A percentile compares a stretch with the other conserved stretches of the same genome.
These are phyloP conservation scores for Trifolium subterraneum DNA, from an alignment of 306 rosid species.

Conservation along the genomic window DNA sequence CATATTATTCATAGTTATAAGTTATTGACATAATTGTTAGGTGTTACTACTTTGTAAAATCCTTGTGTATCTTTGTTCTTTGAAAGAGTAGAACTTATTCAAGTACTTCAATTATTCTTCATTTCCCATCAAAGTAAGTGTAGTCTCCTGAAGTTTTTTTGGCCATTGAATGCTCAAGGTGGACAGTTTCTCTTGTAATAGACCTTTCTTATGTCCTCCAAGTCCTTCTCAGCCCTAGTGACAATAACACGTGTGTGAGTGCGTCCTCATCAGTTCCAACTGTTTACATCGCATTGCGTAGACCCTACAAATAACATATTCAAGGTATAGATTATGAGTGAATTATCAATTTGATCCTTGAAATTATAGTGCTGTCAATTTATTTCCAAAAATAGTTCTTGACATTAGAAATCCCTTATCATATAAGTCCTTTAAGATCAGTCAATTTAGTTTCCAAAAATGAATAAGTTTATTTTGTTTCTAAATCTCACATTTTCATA, in stretches of 20 bases:
- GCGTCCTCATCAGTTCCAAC: slow-evolving; percentile 74
- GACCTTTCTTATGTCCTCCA: slow-evolving; percentile 65
- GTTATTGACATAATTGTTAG: neutral
- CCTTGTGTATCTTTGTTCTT: too few species aligned
- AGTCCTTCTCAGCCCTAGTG: slow-evolving; percentile 79
- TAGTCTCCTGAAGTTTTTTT: slow-evolving; percentile 78
- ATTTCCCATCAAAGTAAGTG: slow-evolving; percentile 69
- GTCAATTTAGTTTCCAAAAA: neutral
- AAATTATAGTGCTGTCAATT: neutral
- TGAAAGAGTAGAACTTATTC: neutral
- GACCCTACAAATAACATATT: slow-evolving; percentile 49
- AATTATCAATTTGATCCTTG: neutral
- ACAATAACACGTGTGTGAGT: slow-evolving; percentile 79
- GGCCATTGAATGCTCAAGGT: slow-evolving; percentile 68
- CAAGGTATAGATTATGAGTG: neutral
- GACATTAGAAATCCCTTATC: neutral
- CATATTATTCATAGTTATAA: slow-evolving; percentile 2
- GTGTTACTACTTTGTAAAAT: neutral
- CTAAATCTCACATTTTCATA: slow-evolving; percentile 72
- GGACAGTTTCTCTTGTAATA: slow-evolving; percentile 78
- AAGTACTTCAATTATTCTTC: slow-evolving; percentile 37
- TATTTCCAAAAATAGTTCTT: neutral
- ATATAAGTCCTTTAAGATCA: neutral
- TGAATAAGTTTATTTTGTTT: neutral
- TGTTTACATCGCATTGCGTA: slow-evolving; percentile 63